A percentile compares a stretch with the other conserved stretches of the same genome.
Conservation (phyloP, 2,329 filamentous ascomycete species). For the Rhexocercosporidium sp. region DNA sequence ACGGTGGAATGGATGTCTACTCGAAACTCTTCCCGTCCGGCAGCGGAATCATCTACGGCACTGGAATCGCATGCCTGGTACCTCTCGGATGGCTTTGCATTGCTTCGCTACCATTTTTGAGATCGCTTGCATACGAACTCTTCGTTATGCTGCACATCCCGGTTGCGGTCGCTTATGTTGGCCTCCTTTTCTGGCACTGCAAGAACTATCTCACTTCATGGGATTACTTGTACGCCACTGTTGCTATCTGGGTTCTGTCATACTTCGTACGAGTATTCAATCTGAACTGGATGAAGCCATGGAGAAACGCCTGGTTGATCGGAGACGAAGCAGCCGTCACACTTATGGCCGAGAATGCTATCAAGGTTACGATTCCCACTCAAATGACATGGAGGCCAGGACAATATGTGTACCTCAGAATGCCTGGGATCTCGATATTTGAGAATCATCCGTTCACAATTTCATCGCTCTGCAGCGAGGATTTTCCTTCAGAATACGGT, state of each 20-base stretch:
- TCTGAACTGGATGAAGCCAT: constrained; percentile 87
- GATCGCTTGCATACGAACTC: constrained; percentile 80
- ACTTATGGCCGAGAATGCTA: constrained; percentile 88
- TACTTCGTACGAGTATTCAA: constrained; percentile 80
- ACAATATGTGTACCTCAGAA: constrained; percentile 92
- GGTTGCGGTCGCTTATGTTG: constrained; percentile 79
- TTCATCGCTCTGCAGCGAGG: constrained; percentile 87
- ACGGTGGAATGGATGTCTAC: constrained; percentile 74
- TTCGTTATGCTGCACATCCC: constrained; percentile 86
- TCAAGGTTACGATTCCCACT: constrained; percentile 93
- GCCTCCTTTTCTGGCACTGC: constrained; percentile 92
- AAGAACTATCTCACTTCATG: constrained; percentile 91
- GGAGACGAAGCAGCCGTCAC: constrained; percentile 92
- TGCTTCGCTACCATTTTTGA: constrained; percentile 80
- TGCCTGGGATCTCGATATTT: constrained; percentile 88
- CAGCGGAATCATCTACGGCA: constrained; percentile 79
- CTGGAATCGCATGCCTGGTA: constrained; percentile 80
- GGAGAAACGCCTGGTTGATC: constrained; percentile 79
- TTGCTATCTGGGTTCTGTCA: constrained; percentile 78
- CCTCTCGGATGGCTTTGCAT: constrained; percentile 84
- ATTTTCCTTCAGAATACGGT: constrained; percentile 91
- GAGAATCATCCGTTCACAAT: constrained; percentile 98
- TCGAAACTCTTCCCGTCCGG: constrained; percentile 69
- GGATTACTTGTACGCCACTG: constrained; percentile 83
- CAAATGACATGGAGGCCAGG: constrained; percentile 92